Percentiles rank a stretch among this genome's conserved stretches.
Conservation (phyloP, 2,329 filamentous ascomycete genomes). For the Ceratocystis smalleyi region DNA sequence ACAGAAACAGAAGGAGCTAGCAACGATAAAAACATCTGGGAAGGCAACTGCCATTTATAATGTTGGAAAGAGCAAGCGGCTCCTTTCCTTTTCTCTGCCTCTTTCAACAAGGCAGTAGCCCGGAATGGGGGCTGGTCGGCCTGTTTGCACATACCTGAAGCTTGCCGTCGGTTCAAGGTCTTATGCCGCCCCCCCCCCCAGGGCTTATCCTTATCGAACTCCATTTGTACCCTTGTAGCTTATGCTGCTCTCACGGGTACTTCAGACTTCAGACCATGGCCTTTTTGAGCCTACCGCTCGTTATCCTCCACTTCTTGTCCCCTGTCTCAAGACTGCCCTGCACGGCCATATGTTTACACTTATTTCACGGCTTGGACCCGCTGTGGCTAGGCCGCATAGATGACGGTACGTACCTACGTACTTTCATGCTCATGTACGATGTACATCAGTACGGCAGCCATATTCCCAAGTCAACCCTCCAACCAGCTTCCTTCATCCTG, state of each 20-base stretch:
- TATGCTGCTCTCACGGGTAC: neutral
- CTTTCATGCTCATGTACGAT: too few relatives aligned
- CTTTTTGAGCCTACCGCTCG: neutral
- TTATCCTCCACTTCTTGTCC: neutral
- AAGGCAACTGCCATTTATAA: conserved; percentile 1
- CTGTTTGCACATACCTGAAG: neutral
- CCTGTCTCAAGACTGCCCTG: neutral
- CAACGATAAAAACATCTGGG: neutral
- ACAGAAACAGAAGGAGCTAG: neutral
- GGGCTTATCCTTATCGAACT: neutral
- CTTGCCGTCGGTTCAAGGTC: neutral
- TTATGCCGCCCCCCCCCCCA: neutral
- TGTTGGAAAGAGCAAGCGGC: neutral
- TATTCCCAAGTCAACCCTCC: neutral
- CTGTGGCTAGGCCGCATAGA: too few relatives aligned
- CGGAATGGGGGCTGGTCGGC: neutral
- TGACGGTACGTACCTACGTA: too few relatives aligned
- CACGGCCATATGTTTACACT: neutral
- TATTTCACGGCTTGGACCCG: too few relatives aligned
- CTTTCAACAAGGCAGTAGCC: neutral
- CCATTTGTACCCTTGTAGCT: neutral
- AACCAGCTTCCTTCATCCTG: neutral
- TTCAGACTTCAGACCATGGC: too few relatives aligned
- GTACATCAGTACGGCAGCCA: too few relatives aligned
- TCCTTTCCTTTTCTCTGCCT: too few relatives aligned